Conservation (phyloP, 305 asterid genomes). For the Coffea humblotiana region DNA sequence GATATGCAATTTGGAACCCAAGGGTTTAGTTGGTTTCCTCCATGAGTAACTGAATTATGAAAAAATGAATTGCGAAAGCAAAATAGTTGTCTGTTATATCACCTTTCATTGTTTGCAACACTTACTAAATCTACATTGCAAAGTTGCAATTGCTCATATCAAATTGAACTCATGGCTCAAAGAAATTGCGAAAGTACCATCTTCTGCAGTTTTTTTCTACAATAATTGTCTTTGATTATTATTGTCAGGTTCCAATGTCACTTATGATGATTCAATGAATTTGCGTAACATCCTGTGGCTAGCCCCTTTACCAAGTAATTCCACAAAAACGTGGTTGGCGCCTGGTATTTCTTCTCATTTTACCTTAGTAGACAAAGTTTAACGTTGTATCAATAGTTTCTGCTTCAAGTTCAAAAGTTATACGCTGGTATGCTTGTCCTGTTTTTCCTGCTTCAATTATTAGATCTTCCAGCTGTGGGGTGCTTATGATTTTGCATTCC, state of each 20-base stretch:
- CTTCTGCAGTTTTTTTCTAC: neutral
- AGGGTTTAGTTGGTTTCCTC: neutral
- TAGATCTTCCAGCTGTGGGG: neutral
- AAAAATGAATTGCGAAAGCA: neutral
- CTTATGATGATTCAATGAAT: conserved; percentile 76
- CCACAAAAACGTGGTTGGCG: conserved; percentile 59
- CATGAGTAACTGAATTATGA: neutral
- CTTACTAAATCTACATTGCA: neutral
- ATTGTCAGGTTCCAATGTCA: conserved; percentile 64
- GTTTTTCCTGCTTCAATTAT: conserved; percentile 1
- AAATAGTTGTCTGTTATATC: neutral
- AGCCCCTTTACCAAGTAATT: conserved; percentile 78
- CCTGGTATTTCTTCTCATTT: conserved; percentile 55
- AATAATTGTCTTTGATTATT: conserved; percentile 13
- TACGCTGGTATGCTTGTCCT: neutral
- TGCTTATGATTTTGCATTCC: neutral
- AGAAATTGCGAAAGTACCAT: neutral
- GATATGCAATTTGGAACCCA: neutral
- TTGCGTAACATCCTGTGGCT: conserved; percentile 90
- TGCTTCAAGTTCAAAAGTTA: neutral
- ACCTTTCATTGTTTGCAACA: neutral
- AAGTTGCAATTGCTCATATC: neutral
- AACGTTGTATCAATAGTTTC: neutral
- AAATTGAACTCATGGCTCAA: neutral
- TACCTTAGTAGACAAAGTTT: conserved; percentile 10